phyloP scores from a whole-genome alignment of 2,329 filamentous ascomycete genomes.

The Orbilia oligospora region DNA sequence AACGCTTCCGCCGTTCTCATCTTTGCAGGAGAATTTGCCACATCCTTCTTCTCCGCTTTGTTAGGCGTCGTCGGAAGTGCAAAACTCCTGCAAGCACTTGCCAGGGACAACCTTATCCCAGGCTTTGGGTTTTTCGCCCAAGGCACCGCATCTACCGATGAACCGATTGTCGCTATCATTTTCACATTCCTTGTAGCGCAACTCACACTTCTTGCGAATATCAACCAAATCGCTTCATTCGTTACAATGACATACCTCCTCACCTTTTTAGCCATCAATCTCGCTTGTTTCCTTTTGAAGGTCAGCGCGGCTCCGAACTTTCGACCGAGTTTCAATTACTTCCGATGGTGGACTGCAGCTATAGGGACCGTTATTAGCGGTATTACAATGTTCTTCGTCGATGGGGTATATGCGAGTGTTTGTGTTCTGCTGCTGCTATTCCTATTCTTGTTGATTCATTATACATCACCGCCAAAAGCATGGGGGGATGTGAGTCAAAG shows the following conservation, averaged over 20 bases:
- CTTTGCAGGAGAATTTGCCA: constrained; percentile 84
- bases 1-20: constrained; percentile 82
- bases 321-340: constrained; percentile 87
- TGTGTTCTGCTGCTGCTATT: constrained; percentile 81
- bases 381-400: constrained; percentile 89
- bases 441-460: constrained; percentile 88
- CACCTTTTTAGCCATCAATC: constrained; percentile 90
- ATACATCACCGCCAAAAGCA: constrained; percentile 84
- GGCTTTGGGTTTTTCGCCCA: constrained; percentile 81
- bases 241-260: constrained; percentile 94
- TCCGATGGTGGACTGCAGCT: constrained; percentile 86
- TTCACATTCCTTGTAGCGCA: constrained; percentile 83
- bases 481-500: constrained; percentile 94
- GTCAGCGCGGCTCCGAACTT: constrained; percentile 92
- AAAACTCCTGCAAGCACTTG: constrained; percentile 86
- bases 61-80: constrained; percentile 90
- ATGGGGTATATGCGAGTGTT: constrained; percentile 82
- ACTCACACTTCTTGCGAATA: constrained; percentile 82
- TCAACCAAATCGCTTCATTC: constrained; percentile 90
- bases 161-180: constrained; percentile 82
- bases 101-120: constrained; percentile 82
- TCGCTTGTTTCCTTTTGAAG: constrained; percentile 88
- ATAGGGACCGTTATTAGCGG: constrained; percentile 82
- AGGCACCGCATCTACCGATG: constrained; percentile 79
- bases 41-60: constrained; percentile 85